These are phyloP conservation scores for Penicillium waksmanii DNA, from an alignment of 495 filamentous ascomycete species.

Conservation along the genomic window DNA sequence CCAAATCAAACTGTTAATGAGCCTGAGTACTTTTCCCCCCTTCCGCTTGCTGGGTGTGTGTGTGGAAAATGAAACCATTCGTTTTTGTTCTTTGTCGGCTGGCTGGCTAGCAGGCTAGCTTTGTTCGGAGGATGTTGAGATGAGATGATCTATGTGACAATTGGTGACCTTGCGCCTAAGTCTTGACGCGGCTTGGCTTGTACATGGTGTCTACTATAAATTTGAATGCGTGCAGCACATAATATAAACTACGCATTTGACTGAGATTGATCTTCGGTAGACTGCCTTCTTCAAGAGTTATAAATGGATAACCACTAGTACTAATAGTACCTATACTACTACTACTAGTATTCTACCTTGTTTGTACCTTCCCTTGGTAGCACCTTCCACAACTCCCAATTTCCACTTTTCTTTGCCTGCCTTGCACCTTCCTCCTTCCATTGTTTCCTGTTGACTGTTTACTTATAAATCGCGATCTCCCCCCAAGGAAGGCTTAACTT, in stretches of 20 bases:
- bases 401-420: too few species aligned
- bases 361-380: too few species aligned
- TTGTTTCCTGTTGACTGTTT: too few species aligned
- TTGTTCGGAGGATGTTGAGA: constrained; percentile 17
- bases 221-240: constrained; percentile 22
- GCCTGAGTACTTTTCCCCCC: constrained; percentile 6
- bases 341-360: too few species aligned
- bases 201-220: constrained; percentile 27
- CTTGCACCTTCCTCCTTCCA: too few species aligned
- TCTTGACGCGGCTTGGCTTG: constrained; percentile 27
- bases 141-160: constrained; percentile 15
- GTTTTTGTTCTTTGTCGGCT: constrained; percentile 4
- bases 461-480: too few species aligned
- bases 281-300: not conserved
- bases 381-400: too few species aligned
- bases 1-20: constrained; percentile 2
- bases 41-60: not conserved
- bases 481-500: too few species aligned
- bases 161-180: constrained; percentile 17
- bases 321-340: too few species aligned
- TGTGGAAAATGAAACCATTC: constrained; percentile 6
- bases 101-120: constrained; percentile 24
- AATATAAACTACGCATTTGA: constrained; percentile 22
- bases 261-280: not conserved
- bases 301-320: too few species aligned